Evolutionary conservation across 1,139 yeast species (phyloP).

Genomic region (Kurtzmaniella quercitrusa): DNA sequence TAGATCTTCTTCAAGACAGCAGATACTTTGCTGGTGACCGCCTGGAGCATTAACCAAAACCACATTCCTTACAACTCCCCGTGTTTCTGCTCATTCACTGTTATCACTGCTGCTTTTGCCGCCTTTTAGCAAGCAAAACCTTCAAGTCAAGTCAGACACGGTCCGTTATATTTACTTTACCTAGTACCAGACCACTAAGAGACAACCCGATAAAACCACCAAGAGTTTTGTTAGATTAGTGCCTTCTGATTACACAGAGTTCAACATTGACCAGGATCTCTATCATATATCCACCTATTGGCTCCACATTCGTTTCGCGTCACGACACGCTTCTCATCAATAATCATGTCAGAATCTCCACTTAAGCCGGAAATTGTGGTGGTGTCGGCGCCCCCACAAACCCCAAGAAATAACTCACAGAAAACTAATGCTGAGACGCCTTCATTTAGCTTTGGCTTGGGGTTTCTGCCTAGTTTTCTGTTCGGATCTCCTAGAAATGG

Average conservation of each 20-base stretch:
- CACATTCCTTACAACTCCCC: not conserved
- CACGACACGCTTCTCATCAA: not conserved
- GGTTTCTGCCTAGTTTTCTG: constrained; percentile 44
- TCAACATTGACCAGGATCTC: not conserved
- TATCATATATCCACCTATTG: not conserved
- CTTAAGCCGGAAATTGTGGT: constrained; percentile 6
- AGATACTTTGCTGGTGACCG: not conserved
- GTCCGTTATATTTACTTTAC: no score
- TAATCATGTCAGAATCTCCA: constrained; percentile 6
- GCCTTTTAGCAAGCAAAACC: no score
- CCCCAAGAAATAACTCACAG: constrained; percentile 19
- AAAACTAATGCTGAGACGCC: constrained; percentile 21
- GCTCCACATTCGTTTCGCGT: not conserved
- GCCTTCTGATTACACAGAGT: no score
- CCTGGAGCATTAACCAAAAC: not conserved
- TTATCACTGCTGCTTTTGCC: not conserved
- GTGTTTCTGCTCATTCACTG: not conserved
- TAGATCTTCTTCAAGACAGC: not conserved
- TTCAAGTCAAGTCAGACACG: no score
- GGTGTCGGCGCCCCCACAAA: constrained; percentile 19
- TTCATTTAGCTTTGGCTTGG: constrained; percentile 38
- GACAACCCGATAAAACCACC: no score
- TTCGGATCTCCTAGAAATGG: constrained; percentile 33
- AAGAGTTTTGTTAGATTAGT: no score
- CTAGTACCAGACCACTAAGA: no score